Evolutionary conservation across 371 early-diverging fungal species (phyloP), one percentile per base, ranked within the genome.

Genomic region (Mucor saturninus): DNA sequence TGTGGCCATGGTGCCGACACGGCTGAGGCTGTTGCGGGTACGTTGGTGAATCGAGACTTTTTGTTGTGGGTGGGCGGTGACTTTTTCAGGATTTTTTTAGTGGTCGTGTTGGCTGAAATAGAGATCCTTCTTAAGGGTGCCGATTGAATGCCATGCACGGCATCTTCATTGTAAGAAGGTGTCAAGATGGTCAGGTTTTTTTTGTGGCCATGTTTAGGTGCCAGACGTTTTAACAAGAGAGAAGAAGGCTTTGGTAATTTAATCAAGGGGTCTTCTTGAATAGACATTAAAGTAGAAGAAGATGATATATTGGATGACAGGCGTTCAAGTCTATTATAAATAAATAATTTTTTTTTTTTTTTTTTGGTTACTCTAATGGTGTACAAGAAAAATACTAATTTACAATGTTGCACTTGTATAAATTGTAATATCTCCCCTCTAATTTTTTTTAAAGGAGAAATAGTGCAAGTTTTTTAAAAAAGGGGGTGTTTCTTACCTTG

Each of bases 141-240:
- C 30, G 85, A 80, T 29, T 81, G 83, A 55, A 84, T 83, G 31
- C 71, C 68, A 32, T 45, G 10, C 15, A 32, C 13, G 4, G 73
- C 50, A 32, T 65, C 69, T n/a, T 75, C 70, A 45, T 73, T 77
- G 51, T 86, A 86, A 3, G 85, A 80, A 15, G 86, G 85, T 15
- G 86, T 83, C 59, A 75, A 72, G 40, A 86, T 86, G 3, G 85
- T 84, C n/a, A 86, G 53, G n/a, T 83, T 80, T 63, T 82, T 81
- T 56, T 82, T 82, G 57, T 83, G 72, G 10, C 79, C 71, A 31
- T 68, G 69, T 51, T 67, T 72, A 9, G 73, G 77, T 13, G 79
- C 73, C 13, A 78, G 49, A n/a, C 81, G 73, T 31, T 76, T 76
- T n/a, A 71, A 62, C 31, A 81, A 59, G n/a, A 81, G 65, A 31